These are phyloP conservation scores for Periconia digitata DNA, from an alignment of 2,329 filamentous ascomycete genomes.

Conservation along the genomic window DNA sequence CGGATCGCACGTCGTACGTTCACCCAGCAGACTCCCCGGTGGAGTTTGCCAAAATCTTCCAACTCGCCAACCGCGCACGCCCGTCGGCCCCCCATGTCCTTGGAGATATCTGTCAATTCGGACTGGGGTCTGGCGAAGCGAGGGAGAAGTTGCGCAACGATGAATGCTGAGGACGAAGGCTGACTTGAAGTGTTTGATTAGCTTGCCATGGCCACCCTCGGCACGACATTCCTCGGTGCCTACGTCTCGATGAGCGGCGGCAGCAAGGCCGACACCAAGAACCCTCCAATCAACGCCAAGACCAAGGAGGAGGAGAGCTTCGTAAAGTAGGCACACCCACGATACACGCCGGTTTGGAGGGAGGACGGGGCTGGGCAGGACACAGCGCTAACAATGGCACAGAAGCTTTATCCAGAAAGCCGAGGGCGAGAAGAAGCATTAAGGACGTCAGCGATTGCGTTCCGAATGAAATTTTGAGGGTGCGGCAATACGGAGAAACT, in stretches of 20 bases:
- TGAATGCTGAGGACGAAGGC: conserved; percentile 10
- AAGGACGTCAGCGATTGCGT: conserved; percentile 1
- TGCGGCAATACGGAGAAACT: conserved; percentile 1
- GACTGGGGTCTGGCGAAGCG: background rate
- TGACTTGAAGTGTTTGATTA: conserved; percentile 30
- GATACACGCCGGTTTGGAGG: background rate
- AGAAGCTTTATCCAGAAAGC: conserved; percentile 45
- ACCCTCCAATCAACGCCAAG: conserved; percentile 63
- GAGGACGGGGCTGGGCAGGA: background rate
- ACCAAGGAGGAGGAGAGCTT: conserved; percentile 71
- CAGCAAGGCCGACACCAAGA: conserved; percentile 39
- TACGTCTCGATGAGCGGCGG: conserved; percentile 44
- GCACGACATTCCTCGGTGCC: conserved; percentile 38
- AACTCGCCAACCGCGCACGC: background rate
- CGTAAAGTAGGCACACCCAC: conserved; percentile 60
- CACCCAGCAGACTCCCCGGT: conserved; percentile 1
- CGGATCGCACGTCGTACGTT: conserved; percentile 56
- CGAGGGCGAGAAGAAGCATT: conserved; percentile 30
- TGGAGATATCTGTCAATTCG: conserved; percentile 10
- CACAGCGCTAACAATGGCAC: conserved; percentile 10
- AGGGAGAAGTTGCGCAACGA: background rate
- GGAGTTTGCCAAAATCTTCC: background rate
- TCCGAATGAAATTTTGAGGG: too few relatives aligned
- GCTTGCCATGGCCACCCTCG: conserved; percentile 62
- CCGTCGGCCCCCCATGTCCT: conserved; percentile 6